phyloP scores from a whole-genome alignment of 768 basidiomycete species.

The Phylloporus scabripes region DNA sequence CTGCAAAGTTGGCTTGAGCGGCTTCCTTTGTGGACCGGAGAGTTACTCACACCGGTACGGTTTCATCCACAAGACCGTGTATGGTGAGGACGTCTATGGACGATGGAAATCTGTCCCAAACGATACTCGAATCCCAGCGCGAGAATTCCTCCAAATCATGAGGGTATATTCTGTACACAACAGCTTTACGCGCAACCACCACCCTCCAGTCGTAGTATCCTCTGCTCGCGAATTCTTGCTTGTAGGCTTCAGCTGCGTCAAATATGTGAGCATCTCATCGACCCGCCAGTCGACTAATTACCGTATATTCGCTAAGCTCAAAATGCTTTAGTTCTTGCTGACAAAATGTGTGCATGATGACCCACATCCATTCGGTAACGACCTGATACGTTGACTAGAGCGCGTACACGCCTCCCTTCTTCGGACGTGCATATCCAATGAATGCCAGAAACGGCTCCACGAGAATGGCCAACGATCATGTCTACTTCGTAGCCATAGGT shows the following conservation, averaged over 20 bases:
- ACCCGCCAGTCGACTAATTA: constrained; percentile 2
- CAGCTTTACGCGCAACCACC: constrained; percentile 58
- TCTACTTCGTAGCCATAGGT: constrained; percentile 64
- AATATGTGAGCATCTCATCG: constrained; percentile 2
- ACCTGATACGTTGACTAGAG: constrained; percentile 69
- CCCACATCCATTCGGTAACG: constrained; percentile 76
- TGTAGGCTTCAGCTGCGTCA: constrained; percentile 33
- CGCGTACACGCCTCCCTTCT: constrained; percentile 50
- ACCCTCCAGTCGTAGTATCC: constrained; percentile 62
- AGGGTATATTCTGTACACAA: constrained; percentile 49
- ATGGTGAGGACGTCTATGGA: constrained; percentile 64
- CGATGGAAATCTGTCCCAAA: constrained; percentile 64
- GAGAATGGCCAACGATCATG: constrained; percentile 72
- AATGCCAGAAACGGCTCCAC: constrained; percentile 63
- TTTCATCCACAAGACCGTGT: constrained; percentile 66
- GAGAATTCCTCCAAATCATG: constrained; percentile 59
- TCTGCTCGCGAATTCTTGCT: constrained; percentile 45
- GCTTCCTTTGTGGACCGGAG: neutral
- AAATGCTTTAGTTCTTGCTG: constrained; percentile 3
- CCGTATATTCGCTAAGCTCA: constrained; percentile 25
- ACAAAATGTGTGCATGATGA: neutral
- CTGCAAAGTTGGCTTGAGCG: constrained; percentile 31
- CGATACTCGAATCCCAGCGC: constrained; percentile 59
- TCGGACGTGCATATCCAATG: constrained; percentile 63
- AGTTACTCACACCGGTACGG: constrained; percentile 60